Percentiles rank a stretch among this genome's conserved stretches.
These are phyloP conservation scores for Ganoderma boninense DNA, from an alignment of 1,284 basidiomycete genomes.

Conservation along the genomic window DNA sequence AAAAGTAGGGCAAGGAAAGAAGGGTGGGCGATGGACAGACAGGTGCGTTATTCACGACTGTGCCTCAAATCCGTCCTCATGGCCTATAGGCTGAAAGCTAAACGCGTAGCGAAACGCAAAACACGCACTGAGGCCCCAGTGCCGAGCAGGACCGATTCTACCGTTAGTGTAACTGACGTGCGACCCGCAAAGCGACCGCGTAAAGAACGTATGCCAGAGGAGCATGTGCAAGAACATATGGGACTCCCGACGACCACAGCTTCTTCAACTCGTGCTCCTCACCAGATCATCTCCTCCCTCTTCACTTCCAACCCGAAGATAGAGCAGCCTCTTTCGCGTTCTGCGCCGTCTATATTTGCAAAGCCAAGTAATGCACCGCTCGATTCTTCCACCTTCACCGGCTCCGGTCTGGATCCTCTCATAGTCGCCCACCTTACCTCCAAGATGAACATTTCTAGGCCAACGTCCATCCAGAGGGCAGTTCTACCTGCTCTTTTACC, in stretches of 20 bases:
- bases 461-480: slow-evolving; percentile 91
- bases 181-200: slow-evolving; percentile 60
- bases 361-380: slow-evolving; percentile 89
- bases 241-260: slow-evolving; percentile 30
- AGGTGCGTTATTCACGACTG: slow-evolving; percentile 55
- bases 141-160: slow-evolving; percentile 39
- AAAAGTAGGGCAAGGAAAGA: slow-evolving; percentile 52
- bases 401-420: slow-evolving; percentile 84
- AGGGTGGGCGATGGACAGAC: slow-evolving; percentile 88
- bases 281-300: slow-evolving; percentile 90
- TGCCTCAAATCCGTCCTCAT: slow-evolving; percentile 15
- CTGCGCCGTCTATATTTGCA: slow-evolving; percentile 40
- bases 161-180: slow-evolving; percentile 23
- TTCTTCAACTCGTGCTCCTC: slow-evolving; percentile 46
- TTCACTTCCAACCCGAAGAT: slow-evolving; percentile 87
- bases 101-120: slow-evolving; percentile 73
- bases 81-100: slow-evolving; percentile 68
- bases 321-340: slow-evolving; percentile 48
- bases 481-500: slow-evolving; percentile 80
- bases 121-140: slow-evolving; percentile 34
- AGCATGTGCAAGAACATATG: slow-evolving; percentile 28
- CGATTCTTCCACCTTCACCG: slow-evolving; percentile 77
- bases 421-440: slow-evolving; percentile 81
- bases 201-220: slow-evolving; percentile 43
- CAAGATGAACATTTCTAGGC: slow-evolving; percentile 87